Conservation (phyloP, 2,329 filamentous ascomycete genomes). For the Endocalyx cinctus region DNA sequence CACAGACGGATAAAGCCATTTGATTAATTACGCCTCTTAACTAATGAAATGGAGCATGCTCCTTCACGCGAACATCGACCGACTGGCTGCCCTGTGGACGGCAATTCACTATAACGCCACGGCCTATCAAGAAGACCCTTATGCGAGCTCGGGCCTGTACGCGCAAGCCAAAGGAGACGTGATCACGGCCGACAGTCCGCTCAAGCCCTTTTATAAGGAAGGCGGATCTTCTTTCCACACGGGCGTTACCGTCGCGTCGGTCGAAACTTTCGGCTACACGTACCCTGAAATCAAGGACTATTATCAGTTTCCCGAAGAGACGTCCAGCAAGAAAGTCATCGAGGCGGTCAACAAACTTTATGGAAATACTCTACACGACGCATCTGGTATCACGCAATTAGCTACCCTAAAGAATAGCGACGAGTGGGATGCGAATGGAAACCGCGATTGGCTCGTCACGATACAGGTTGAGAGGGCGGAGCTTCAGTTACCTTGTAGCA, state of each 20-base stretch:
- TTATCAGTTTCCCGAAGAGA: constrained; percentile 56
- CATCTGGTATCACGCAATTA: not conserved
- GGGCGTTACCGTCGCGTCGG: constrained; percentile 25
- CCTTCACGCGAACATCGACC: constrained; percentile 55
- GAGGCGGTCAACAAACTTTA: constrained; percentile 55
- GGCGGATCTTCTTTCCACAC: constrained; percentile 38
- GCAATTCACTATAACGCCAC: constrained; percentile 31
- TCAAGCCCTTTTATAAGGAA: constrained; percentile 46
- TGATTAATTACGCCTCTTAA: not conserved
- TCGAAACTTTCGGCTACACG: constrained; percentile 35
- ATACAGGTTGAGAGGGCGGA: constrained; percentile 33
- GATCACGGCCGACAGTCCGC: constrained; percentile 39
- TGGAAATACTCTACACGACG: constrained; percentile 8
- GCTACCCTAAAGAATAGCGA: not conserved
- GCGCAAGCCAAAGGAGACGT: constrained; percentile 34
- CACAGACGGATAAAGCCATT: not conserved
- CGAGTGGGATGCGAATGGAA: not conserved
- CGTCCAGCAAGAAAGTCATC: constrained; percentile 54
- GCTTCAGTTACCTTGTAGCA: constrained; percentile 31
- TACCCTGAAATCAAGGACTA: constrained; percentile 35
- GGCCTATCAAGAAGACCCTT: constrained; percentile 21
- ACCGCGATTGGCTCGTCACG: constrained; percentile 30
- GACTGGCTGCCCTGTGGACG: constrained; percentile 50
- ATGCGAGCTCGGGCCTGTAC: constrained; percentile 31
- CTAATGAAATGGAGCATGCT: constrained; percentile 37